Percentiles rank a stretch among this genome's conserved stretches.
Conservation (phyloP, 495 filamentous ascomycete species). For the Penicillium simplicissimum region DNA sequence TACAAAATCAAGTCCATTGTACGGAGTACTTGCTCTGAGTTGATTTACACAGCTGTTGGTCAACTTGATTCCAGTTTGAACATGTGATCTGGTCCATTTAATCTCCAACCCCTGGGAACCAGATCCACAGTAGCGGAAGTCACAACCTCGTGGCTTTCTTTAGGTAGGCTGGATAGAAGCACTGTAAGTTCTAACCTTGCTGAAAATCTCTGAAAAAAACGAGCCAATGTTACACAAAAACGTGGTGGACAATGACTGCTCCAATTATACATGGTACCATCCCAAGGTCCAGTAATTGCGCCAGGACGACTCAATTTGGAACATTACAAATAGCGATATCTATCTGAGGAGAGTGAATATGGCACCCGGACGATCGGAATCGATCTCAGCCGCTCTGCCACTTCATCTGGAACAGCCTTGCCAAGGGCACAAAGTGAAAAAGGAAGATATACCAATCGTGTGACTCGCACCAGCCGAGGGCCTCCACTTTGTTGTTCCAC, state of each 20-base stretch:
- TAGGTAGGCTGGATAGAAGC: slow-evolving; percentile 5
- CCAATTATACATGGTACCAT: background rate
- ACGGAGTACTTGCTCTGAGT: background rate
- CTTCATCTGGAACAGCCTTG: slow-evolving; percentile 10
- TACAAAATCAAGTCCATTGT: background rate
- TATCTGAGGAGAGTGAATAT: background rate
- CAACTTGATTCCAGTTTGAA: background rate
- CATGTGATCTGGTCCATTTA: background rate
- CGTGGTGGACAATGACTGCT: background rate
- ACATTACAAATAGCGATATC: background rate
- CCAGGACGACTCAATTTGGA: background rate
- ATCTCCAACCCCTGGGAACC: slow-evolving; percentile 2
- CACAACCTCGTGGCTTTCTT: slow-evolving; percentile 16
- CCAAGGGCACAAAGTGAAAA: background rate
- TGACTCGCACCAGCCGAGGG: background rate
- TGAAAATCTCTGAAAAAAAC: background rate
- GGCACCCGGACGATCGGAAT: background rate
- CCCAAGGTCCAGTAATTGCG: background rate
- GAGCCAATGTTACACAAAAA: background rate
- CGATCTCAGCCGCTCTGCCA: background rate
- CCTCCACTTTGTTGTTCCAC: background rate
- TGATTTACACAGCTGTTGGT: background rate
- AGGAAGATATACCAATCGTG: background rate
- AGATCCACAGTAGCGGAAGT: slow-evolving; percentile 15
- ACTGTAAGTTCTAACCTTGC: background rate